Conservation (phyloP, 2,329 filamentous ascomycete genomes). For the Eutypa lata region DNA sequence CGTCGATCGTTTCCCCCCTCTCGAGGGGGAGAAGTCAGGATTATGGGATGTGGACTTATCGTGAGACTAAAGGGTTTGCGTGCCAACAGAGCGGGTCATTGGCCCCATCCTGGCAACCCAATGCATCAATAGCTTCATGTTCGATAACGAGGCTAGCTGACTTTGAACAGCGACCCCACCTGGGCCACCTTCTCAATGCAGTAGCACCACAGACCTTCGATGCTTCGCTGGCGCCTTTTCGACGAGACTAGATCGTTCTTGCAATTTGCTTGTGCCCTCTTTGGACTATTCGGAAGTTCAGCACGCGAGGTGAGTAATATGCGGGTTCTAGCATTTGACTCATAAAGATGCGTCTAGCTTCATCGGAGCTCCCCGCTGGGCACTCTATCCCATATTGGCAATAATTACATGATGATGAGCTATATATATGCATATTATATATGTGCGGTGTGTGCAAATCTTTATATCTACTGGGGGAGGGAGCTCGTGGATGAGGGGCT, state of each 20-base stretch:
- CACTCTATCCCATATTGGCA: not conserved
- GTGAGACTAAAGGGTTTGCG: not conserved
- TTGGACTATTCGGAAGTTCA: not conserved
- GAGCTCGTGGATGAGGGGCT: not conserved
- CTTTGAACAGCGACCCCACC: not conserved
- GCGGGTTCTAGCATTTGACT: not conserved
- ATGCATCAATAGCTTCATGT: not conserved
- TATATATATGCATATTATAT: not conserved
- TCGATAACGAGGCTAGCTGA: not conserved
- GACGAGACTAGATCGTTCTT: not conserved
- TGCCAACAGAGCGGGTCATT: not conserved
- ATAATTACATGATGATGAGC: not conserved
- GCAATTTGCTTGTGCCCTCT: not conserved
- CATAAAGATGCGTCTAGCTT: not conserved
- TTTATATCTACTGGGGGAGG: not conserved
- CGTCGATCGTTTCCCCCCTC: not conserved
- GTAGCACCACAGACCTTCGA: not conserved
- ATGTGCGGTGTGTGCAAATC: not conserved
- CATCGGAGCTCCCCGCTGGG: not conserved
- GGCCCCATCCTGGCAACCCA: not conserved
- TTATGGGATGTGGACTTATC: not conserved
- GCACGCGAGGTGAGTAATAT: not conserved
- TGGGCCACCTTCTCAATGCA: not conserved
- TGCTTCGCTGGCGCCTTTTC: not conserved
- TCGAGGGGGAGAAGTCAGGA: not conserved